Evolutionary conservation across 202 grass and related monocot genomes (phyloP), one percentile per base, ranked within the genome.

Genomic region (Bolboschoenoplectus hybrid): DNA sequence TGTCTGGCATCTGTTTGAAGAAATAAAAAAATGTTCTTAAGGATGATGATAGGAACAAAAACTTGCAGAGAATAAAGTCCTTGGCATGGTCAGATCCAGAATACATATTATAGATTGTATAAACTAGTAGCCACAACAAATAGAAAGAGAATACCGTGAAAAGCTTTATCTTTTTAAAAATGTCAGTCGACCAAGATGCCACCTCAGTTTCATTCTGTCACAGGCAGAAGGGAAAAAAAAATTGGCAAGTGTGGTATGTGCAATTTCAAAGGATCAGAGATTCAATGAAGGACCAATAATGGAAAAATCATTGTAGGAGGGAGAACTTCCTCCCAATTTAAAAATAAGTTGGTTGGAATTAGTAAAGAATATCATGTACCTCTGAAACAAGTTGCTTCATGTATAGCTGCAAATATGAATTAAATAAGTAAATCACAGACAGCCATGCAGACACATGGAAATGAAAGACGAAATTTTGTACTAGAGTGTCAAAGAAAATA

Each of bases 301-400:
- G 34, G 16, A 52, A 5, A 62, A 62, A 62, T 62, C 17, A 62
- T 17, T 19, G 17, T 17, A 19, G n/a, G n/a, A 62, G 58, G 58
- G 17, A 3, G 7, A 34, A 66, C 32, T 11, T 66, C 63, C 32
- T 36, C 63, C 20, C 63, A 38, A 36, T 66, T 66, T 36, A 36
- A 3, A 56, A 12, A 66, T 36, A 66, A 7, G 9, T 11, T 34
- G 52, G 52, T 1, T 56, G 8, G 34, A 36, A 9, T 66, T 66
- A 66, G 9, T 1, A 66, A 66, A 66, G 9, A 36, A 66, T 36
- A 10, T 3, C 1, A 66, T 12, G 32, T 36, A 38, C 63, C 63
- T 66, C 34, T 36, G 63, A 66, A 36, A 66, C 63, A 66, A 66
- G 63, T 38, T 66, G 63, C 63, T 36, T 35, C 32, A 66, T 66